Percentiles rank a stretch among this genome's conserved stretches.
phyloP scores from a whole-genome alignment of 495 filamentous ascomycete genomes.

The Lophiostoma macrostomum region DNA sequence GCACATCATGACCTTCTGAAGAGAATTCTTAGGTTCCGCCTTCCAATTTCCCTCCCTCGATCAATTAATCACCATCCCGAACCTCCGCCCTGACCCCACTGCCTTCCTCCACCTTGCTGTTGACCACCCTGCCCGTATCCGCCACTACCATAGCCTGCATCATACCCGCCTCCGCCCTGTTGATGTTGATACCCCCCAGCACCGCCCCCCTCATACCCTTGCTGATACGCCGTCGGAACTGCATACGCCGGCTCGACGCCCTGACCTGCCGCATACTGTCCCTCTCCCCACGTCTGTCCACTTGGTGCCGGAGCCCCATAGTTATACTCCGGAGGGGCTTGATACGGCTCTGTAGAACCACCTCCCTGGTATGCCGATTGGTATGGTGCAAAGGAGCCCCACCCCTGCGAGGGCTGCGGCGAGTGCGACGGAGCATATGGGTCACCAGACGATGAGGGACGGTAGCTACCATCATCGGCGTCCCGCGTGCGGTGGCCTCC shows the following conservation, averaged over 20 bases:
- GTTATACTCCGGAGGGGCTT: conserved; percentile 6
- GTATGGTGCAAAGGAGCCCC: conserved; percentile 30
- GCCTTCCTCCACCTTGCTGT: conserved; percentile 7
- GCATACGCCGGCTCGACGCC: conserved; percentile 29
- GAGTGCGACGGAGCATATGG: conserved; percentile 7
- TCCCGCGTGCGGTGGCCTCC: conserved; percentile 1
- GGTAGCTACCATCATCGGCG: background rate
- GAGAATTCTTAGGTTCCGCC: too few species aligned
- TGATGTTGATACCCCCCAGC: background rate
- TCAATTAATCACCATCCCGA: conserved; percentile 10
- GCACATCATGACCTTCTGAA: too few species aligned
- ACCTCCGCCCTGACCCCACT: conserved; percentile 14
- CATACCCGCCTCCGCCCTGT: conserved; percentile 4
- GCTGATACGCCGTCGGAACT: conserved; percentile 40
- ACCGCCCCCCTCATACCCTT: conserved; percentile 38
- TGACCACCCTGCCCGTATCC: conserved; percentile 8
- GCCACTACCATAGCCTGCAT: background rate
- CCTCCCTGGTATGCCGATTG: conserved; percentile 23
- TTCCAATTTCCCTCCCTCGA: too few species aligned
- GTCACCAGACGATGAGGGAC: background rate
- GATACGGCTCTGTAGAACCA: conserved; percentile 4
- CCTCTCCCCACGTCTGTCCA: conserved; percentile 19
- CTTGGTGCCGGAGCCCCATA: conserved; percentile 1
- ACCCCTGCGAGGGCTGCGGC: conserved; percentile 4
- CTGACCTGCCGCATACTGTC: conserved; percentile 25